phyloP scores from a whole-genome alignment of 177 flowering plant species.

The Vitis hybrid region DNA sequence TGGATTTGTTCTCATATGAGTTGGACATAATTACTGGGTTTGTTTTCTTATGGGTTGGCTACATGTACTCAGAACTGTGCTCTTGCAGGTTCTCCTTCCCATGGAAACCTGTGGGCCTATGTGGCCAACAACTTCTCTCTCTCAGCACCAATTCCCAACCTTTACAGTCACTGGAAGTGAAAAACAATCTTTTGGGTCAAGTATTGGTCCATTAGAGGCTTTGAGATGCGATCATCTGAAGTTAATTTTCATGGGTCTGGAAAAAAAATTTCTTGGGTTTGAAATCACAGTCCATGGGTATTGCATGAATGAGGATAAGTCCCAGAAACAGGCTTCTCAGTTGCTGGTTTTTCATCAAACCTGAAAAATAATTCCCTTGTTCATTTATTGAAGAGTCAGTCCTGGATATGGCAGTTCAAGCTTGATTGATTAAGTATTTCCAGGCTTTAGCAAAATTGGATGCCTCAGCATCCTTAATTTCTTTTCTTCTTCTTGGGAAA shows the following conservation, averaged over 20 bases:
- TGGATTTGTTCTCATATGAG: constrained; percentile 9
- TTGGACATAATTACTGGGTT: constrained; percentile 9
- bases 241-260: constrained; percentile 7
- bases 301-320: constrained; percentile 9
- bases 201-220: neutral
- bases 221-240: neutral
- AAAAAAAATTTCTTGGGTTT: neutral
- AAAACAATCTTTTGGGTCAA: neutral
- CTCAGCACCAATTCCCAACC: neutral
- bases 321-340: neutral
- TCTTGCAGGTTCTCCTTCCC: constrained; percentile 9
- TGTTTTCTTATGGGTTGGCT: constrained; percentile 28
- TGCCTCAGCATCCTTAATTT: no score
- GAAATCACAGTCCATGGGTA: constrained; percentile 7
- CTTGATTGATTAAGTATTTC: constrained; percentile 10
- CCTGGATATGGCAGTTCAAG: constrained; percentile 6
- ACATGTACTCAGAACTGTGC: constrained; percentile 12
- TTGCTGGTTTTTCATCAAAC: constrained; percentile 12
- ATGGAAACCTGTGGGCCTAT: constrained; percentile 12
- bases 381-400: constrained; percentile 11
- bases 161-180: no score
- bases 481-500: no score
- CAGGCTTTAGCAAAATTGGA: neutral
- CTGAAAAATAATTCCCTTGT: constrained; percentile 1
- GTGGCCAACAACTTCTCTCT: constrained; percentile 1